Conservation (phyloP, 495 filamentous ascomycete genomes). For the Astrothelium subdiscretum region DNA sequence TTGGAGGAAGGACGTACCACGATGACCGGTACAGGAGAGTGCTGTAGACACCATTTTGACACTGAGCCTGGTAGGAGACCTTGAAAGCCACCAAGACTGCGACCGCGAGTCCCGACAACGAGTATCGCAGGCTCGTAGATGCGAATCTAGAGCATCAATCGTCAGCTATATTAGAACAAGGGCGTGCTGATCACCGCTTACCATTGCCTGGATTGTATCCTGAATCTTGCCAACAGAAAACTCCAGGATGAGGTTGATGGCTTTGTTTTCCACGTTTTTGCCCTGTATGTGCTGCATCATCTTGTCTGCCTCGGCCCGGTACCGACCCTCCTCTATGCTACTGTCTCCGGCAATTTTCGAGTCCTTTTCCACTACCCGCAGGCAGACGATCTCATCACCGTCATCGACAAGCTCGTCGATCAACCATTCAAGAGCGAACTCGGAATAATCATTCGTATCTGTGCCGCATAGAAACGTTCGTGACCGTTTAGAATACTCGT, state of each 20-base stretch:
- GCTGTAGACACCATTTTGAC: slow-evolving; percentile 92
- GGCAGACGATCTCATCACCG: slow-evolving; percentile 90
- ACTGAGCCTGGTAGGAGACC: slow-evolving; percentile 85
- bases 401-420: slow-evolving; percentile 92
- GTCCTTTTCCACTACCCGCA: slow-evolving; percentile 82
- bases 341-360: slow-evolving; percentile 56
- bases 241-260: slow-evolving; percentile 80
- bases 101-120: slow-evolving; percentile 86
- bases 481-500: slow-evolving; percentile 70
- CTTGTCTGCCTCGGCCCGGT: slow-evolving; percentile 69
- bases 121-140: slow-evolving; percentile 91
- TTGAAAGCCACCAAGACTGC: slow-evolving; percentile 78
- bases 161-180: not conserved
- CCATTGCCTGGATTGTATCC: slow-evolving; percentile 85
- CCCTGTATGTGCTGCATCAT: slow-evolving; percentile 48
- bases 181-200: slow-evolving; percentile 32
- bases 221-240: slow-evolving; percentile 87
- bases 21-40: slow-evolving; percentile 92
- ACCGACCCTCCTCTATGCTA: slow-evolving; percentile 58
- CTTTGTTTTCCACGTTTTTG: slow-evolving; percentile 72
- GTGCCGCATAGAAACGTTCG: slow-evolving; percentile 89
- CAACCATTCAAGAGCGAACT: slow-evolving; percentile 89
- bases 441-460: slow-evolving; percentile 91
- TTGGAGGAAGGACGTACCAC: slow-evolving; percentile 87
- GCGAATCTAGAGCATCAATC: slow-evolving; percentile 50